Evolutionary conservation across 106 monocot species (phyloP).

Genomic region (Allium sativum): DNA sequence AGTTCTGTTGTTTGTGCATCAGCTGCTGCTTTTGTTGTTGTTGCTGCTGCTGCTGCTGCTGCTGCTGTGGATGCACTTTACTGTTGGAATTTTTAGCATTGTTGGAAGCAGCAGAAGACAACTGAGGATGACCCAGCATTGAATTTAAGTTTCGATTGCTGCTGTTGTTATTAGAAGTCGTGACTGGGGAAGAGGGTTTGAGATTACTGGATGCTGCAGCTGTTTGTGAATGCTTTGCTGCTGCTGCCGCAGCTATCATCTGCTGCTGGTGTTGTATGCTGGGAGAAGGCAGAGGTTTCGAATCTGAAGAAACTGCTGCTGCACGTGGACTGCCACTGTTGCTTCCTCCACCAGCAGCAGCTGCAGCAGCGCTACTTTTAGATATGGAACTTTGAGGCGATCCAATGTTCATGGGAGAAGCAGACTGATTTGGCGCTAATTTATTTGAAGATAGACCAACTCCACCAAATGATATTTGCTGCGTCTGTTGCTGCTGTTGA

Average conservation of each 20-base stretch:
- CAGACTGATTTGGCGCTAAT: slow-evolving; percentile 18
- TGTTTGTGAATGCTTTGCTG: slow-evolving; percentile 27
- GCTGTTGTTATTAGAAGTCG: slow-evolving; percentile 5
- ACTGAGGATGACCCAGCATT: slow-evolving; percentile 36
- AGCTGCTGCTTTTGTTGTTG: slow-evolving; percentile 15
- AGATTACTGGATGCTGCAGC: slow-evolving; percentile 11
- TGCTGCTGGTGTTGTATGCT: too few relatives aligned
- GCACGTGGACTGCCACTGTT: slow-evolving; percentile 51
- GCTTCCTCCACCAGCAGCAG: background rate
- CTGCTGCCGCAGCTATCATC: too few relatives aligned
- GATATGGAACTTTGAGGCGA: slow-evolving; percentile 36
- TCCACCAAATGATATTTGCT: slow-evolving; percentile 73
- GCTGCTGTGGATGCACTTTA: background rate
- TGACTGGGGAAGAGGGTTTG: slow-evolving; percentile 21
- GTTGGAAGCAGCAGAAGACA: slow-evolving; percentile 11
- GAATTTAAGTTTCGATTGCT: slow-evolving; percentile 26
- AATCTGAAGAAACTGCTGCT: slow-evolving; percentile 2
- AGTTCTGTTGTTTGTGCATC: slow-evolving; percentile 13
- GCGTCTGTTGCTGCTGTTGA: slow-evolving; percentile 42
- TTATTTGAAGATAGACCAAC: slow-evolving; percentile 16
- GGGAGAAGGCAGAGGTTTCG: slow-evolving; percentile 18
- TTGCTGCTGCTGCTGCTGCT: slow-evolving; percentile 14
- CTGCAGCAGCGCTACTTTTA: slow-evolving; percentile 12
- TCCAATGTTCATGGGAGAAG: slow-evolving; percentile 17
- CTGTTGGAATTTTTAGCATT: background rate